Evolutionary conservation across 1,284 basidiomycete genomes (phyloP).

Genomic region (Bothia castanella): DNA sequence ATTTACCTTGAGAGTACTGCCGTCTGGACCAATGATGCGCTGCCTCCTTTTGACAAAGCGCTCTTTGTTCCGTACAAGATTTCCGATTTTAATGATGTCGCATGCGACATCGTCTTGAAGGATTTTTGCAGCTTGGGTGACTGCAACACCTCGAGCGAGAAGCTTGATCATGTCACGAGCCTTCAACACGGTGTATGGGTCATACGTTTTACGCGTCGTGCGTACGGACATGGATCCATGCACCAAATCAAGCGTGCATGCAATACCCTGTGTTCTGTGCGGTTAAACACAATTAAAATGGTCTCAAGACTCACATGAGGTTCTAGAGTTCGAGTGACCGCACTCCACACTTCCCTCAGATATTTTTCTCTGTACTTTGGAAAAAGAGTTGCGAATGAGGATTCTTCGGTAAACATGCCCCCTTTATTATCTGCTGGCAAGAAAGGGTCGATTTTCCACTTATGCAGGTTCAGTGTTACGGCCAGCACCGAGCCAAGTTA

Average conservation of each 20-base stretch:
- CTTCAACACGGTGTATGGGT: conserved; percentile 95
- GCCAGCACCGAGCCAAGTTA: neutral
- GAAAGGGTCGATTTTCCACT: conserved; percentile 92
- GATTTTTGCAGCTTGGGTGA: conserved; percentile 85
- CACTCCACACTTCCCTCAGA: conserved; percentile 90
- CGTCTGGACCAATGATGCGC: conserved; percentile 95
- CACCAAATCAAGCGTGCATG: conserved; percentile 91
- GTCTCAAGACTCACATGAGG: conserved; percentile 53
- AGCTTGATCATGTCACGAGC: conserved; percentile 95
- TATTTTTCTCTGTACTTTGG: conserved; percentile 99
- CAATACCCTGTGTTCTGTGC: conserved; percentile 59
- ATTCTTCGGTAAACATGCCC: conserved; percentile 89
- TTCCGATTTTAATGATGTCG: conserved; percentile 98
- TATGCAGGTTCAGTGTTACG: conserved; percentile 12
- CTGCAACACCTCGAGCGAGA: conserved; percentile 85
- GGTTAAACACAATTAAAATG: neutral
- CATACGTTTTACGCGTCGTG: conserved; percentile 95
- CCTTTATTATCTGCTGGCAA: conserved; percentile 70
- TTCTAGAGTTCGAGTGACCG: conserved; percentile 86
- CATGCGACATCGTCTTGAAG: conserved; percentile 89
- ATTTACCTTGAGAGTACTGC: conserved; percentile 85
- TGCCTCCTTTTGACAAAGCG: conserved; percentile 95
- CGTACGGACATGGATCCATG: conserved; percentile 97
- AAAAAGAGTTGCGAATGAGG: conserved; percentile 96
- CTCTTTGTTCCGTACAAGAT: conserved; percentile 92